phyloP scores from a whole-genome alignment of 352 stramenopile genomes.

The Pythium dissimile region DNA sequence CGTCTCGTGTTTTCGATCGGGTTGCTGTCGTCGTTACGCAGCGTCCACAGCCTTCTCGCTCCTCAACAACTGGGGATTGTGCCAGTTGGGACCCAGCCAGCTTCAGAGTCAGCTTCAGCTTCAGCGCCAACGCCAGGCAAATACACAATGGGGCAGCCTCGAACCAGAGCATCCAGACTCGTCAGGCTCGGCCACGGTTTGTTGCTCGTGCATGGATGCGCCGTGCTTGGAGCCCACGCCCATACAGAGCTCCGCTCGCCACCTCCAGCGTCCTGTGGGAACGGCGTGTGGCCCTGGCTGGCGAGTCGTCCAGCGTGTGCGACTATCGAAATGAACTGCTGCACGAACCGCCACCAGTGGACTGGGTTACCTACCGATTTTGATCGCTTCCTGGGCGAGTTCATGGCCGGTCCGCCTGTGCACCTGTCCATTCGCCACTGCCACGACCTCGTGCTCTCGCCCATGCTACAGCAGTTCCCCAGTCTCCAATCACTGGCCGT shows the following conservation, averaged over 20 bases:
- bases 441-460: neutral
- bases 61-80: neutral
- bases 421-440: conserved; percentile 1
- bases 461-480: neutral
- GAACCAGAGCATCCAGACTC: neutral
- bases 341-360: neutral
- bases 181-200: neutral
- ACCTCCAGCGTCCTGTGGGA: conserved; percentile 12
- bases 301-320: conserved; percentile 19
- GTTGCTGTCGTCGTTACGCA: neutral
- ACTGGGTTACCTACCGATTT: neutral
- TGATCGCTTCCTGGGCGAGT: neutral
- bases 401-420: neutral
- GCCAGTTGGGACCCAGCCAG: neutral
- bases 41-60: neutral
- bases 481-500: neutral
- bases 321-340: conserved; percentile 6
- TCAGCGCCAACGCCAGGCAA: no score
- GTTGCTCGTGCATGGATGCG: conserved; percentile 6
- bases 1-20: conserved; percentile 1
- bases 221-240: conserved; percentile 20
- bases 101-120: neutral
- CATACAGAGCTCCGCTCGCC: conserved; percentile 11
- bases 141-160: no score
- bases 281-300: conserved; percentile 26